Base-by-base conservation (phyloP, 192 early-diverging fungal species). In the Cladochytrium replicatum region DNA sequence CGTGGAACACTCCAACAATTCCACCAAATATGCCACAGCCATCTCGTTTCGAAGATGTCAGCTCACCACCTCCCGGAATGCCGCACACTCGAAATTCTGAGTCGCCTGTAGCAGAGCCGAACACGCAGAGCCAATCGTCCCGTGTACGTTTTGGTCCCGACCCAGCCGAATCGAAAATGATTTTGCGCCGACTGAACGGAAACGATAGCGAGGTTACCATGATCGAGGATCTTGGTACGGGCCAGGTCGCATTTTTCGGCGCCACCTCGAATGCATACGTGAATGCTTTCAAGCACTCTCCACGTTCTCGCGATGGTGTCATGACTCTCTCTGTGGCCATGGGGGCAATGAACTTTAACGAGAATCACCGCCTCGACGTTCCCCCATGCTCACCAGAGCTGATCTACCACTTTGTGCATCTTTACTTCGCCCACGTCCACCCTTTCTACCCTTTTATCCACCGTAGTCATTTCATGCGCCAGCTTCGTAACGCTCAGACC, bases 401-500 rank as follows among this genome's bases (percentile, higher is more conserved):
- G 9, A 58, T 68, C 21, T 55, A 69, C 30, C 65, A 68, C 42
- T 56, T 72, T 4, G 62, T 72, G 6, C 51, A 56, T 15, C 40
- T 71, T 17, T 73, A 73, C 41, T 73, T 73, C 46, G 47, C 60
- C 4, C 71, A 73, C 50, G 46, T 71, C 6, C 71, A 73, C 43
- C 67, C 71, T 3, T 69, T 66, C 41, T 66, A 69, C 29, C 71
- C 71, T 1, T 69, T 73, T 66, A 50, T 73, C 31, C 53, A 69
- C 46, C 52, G 55, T 17, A 29, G 8, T 31, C 15, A 38, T 2
- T 73, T 73, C 39, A 48, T 61, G 15, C 56, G 62, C n/a, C 69
- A 67, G 32, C 53, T 72, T 3, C 62, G 66, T 29, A 57, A 63
- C 24, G 55, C 58, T 31, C 54, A 60, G 29, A 66, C 70, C 19